Conservation (phyloP, 768 basidiomycete species). For the Pleurotus ostreatus region DNA sequence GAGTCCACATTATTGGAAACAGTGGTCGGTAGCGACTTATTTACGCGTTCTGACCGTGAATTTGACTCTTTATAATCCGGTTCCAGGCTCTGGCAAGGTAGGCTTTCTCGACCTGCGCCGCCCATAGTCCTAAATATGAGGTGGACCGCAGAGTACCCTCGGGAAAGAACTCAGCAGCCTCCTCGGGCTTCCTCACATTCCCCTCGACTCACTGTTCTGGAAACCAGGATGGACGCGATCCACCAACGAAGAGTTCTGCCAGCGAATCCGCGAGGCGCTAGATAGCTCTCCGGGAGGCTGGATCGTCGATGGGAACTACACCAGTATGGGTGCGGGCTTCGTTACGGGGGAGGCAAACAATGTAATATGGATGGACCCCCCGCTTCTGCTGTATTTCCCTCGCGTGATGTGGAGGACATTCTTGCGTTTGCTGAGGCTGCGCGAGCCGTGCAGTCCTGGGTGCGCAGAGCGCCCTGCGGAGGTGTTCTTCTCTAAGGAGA, state of each 20-base stretch:
- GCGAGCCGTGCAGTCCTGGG: slow-evolving; percentile 41
- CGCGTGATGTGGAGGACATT: slow-evolving; percentile 52
- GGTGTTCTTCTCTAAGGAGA: slow-evolving; percentile 42
- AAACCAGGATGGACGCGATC: slow-evolving; percentile 41
- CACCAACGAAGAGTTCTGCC: slow-evolving; percentile 25
- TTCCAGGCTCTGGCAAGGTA: slow-evolving; percentile 28
- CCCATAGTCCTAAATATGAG: background rate
- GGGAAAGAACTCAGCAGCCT: slow-evolving; percentile 35
- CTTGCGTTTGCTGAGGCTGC: slow-evolving; percentile 34
- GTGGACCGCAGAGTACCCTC: slow-evolving; percentile 41
- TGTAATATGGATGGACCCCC: slow-evolving; percentile 65
- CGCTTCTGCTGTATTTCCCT: slow-evolving; percentile 56
- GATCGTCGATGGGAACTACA: slow-evolving; percentile 52
- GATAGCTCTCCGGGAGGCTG: slow-evolving; percentile 35
- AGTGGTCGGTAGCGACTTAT: slow-evolving; percentile 31
- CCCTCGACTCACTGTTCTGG: slow-evolving; percentile 47
- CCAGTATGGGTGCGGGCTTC: slow-evolving; percentile 21
- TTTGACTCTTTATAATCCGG: background rate
- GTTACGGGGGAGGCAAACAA: slow-evolving; percentile 41
- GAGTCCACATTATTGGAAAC: slow-evolving; percentile 48
- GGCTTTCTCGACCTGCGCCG: background rate
- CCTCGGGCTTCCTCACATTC: slow-evolving; percentile 40
- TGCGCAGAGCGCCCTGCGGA: slow-evolving; percentile 38
- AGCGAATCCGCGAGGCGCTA: slow-evolving; percentile 24
- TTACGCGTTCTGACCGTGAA: background rate